phyloP scores from a whole-genome alignment of 2,329 filamentous ascomycete genomes.

The Geosmithia putterillii region DNA sequence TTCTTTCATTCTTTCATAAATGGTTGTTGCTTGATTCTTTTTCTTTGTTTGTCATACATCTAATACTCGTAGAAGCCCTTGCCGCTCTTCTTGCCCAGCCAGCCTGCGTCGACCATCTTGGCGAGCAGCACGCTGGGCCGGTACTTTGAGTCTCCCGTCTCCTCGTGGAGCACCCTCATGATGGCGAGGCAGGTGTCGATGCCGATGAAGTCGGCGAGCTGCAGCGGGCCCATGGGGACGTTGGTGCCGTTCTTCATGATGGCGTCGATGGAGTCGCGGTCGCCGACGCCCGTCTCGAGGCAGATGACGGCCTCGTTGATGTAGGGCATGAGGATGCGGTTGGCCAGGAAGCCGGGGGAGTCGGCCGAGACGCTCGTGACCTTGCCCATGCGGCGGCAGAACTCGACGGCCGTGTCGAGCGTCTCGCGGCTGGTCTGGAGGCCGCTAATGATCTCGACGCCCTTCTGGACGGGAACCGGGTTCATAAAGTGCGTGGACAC shows the following conservation, averaged over 20 bases:
- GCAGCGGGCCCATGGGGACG: slow-evolving; percentile 92
- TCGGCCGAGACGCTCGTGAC: slow-evolving; percentile 79
- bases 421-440: slow-evolving; percentile 81
- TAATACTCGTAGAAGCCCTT: slow-evolving; percentile 93
- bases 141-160: slow-evolving; percentile 95
- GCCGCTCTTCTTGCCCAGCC: slow-evolving; percentile 93
- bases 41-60: too few relatives aligned
- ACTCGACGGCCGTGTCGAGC: slow-evolving; percentile 67
- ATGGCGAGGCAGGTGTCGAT: slow-evolving; percentile 93
- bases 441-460: slow-evolving; percentile 93
- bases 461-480: slow-evolving; percentile 91
- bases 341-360: slow-evolving; percentile 87
- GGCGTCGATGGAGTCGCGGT: slow-evolving; percentile 81
- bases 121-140: slow-evolving; percentile 73
- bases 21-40: too few relatives aligned
- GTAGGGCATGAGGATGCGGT: slow-evolving; percentile 96
- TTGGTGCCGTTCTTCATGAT: slow-evolving; percentile 99
- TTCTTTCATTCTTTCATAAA: too few relatives aligned
- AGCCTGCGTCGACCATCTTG: slow-evolving; percentile 97
- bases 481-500: slow-evolving; percentile 99
- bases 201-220: slow-evolving; percentile 92
- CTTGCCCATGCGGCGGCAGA: slow-evolving; percentile 90
- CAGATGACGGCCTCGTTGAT: slow-evolving; percentile 98
- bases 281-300: slow-evolving; percentile 82
- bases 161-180: slow-evolving; percentile 86